Evolutionary conservation across 257 asterid species (phyloP).

Genomic region (Lantana camara): DNA sequence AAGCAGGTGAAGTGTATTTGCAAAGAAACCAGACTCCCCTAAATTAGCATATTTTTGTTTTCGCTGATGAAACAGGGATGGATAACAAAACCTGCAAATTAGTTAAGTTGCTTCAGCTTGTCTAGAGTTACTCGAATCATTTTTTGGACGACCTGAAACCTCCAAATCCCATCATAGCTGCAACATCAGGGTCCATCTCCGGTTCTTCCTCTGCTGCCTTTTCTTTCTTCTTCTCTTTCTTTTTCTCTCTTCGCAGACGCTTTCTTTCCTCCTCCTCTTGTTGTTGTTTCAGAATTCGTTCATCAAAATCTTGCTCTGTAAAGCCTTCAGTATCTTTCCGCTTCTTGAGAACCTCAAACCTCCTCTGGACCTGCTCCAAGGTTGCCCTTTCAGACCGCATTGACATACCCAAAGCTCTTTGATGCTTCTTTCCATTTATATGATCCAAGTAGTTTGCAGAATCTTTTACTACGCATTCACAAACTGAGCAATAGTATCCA

Average conservation of each 20-base stretch:
- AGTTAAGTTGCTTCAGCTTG: neutral
- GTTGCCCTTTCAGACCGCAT: conserved; percentile 97
- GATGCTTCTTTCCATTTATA: conserved; percentile 99
- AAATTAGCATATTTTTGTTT: neutral
- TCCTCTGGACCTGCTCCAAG: conserved; percentile 93
- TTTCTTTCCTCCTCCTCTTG: conserved; percentile 98
- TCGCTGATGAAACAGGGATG: conserved; percentile 9
- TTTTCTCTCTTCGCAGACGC: conserved; percentile 87
- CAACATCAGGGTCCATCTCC: conserved; percentile 87
- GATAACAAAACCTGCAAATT: conserved; percentile 1
- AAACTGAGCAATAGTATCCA: conserved; percentile 95
- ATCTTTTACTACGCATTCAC: conserved; percentile 98
- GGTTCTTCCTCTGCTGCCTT: conserved; percentile 88
- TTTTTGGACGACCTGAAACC: conserved; percentile 87
- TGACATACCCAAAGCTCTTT: conserved; percentile 99
- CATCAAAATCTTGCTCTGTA: conserved; percentile 94
- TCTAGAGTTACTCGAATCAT: conserved; percentile 36
- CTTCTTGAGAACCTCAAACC: conserved; percentile 90
- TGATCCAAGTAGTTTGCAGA: conserved; percentile 99
- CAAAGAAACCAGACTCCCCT: conserved; percentile 3
- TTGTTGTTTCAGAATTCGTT: conserved; percentile 84
- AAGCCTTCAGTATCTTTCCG: conserved; percentile 85
- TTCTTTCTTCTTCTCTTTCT: conserved; percentile 98
- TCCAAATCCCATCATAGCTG: conserved; percentile 98
- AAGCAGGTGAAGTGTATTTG: neutral